phyloP scores from a whole-genome alignment of 139 green algal species.

The Zygnema circumcarinatum region DNA sequence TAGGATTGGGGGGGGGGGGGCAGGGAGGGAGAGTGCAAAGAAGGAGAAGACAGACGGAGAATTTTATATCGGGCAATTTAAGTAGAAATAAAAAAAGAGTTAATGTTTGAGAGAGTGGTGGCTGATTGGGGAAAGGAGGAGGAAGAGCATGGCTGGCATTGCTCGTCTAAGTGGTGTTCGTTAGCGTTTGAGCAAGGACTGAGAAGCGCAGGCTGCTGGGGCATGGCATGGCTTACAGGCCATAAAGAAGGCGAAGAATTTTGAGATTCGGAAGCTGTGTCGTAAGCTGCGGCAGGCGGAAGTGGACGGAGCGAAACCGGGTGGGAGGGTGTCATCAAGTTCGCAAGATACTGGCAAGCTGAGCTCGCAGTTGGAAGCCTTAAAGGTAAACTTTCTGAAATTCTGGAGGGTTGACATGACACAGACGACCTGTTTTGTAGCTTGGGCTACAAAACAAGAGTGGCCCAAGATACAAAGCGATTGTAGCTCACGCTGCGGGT shows the following conservation, averaged over 20 bases:
- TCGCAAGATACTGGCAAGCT: not conserved
- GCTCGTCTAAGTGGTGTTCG: not conserved
- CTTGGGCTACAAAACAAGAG: too few species aligned
- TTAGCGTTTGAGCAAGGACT: not conserved
- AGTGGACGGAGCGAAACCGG: not conserved
- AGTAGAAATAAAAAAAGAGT: too few species aligned
- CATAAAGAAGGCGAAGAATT: slow-evolving; percentile 37
- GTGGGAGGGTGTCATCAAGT: not conserved
- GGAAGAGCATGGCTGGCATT: not conserved
- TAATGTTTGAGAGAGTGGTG: too few species aligned
- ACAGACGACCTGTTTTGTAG: too few species aligned
- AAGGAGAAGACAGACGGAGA: too few species aligned
- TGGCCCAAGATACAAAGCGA: too few species aligned
- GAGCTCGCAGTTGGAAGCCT: not conserved
- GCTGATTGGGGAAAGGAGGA: not conserved
- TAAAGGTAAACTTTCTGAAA: too few species aligned
- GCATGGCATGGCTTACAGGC: not conserved
- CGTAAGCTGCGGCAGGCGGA: not conserved
- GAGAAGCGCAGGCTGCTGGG: not conserved
- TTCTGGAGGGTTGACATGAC: too few species aligned
- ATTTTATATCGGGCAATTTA: too few species aligned
- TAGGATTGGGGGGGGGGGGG: not conserved
- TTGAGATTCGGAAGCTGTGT: slow-evolving; percentile 40
- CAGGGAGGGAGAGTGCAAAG: not conserved
- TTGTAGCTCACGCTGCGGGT: too few species aligned